Percentiles rank a stretch among this genome's conserved stretches.
phyloP scores from a whole-genome alignment of 352 stramenopile genomes.

The Bremia lactucae region DNA sequence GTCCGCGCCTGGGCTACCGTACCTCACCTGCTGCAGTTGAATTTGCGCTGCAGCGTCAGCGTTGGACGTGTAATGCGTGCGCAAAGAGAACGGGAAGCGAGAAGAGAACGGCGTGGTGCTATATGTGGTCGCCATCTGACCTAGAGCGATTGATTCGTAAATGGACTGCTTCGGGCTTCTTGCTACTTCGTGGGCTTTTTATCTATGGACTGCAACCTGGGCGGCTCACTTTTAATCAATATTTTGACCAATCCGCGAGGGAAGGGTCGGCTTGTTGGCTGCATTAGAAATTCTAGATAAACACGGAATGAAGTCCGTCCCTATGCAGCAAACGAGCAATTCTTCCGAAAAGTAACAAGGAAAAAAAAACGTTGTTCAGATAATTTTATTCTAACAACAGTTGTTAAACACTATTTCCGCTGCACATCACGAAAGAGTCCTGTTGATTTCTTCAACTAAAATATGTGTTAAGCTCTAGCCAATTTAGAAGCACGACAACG shows the following conservation, averaged over 20 bases:
- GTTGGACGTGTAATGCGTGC: conserved; percentile 60
- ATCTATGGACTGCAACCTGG: conserved; percentile 9
- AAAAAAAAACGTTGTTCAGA: too few relatives aligned
- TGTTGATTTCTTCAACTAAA: too few relatives aligned
- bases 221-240: conserved; percentile 14
- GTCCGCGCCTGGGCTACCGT: conserved; percentile 31
- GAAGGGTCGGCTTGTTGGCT: too few relatives aligned
- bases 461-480: too few relatives aligned
- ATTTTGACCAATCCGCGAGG: conserved; percentile 18
- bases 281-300: too few relatives aligned
- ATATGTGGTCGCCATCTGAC: conserved; percentile 57
- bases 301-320: too few relatives aligned
- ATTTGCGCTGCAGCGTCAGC: conserved; percentile 29
- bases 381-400: too few relatives aligned
- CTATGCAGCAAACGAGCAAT: too few relatives aligned
- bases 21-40: conserved; percentile 51
- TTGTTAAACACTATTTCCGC: too few relatives aligned
- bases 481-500: too few relatives aligned
- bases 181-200: conserved; percentile 15
- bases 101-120: conserved; percentile 38
- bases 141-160: not conserved
- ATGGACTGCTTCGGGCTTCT: conserved; percentile 2
- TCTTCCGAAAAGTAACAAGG: too few relatives aligned
- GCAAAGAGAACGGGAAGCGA: conserved; percentile 48
- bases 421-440: too few relatives aligned